Evolutionary conservation across 768 basidiomycete species (phyloP).

Genomic region (Panaeolus cyanescens): DNA sequence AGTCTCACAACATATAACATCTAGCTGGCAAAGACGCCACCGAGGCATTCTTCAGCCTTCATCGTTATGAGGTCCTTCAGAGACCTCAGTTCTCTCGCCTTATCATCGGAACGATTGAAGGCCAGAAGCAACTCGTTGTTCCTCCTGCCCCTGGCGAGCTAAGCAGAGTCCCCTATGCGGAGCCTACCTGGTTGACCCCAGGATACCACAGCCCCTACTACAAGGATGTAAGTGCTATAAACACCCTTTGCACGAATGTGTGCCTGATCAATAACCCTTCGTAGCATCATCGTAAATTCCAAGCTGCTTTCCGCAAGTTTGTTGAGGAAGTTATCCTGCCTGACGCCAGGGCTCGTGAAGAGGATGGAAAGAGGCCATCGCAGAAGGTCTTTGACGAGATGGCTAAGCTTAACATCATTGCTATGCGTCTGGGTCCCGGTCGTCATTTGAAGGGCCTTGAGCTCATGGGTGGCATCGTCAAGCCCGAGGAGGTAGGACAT

Average conservation of each 20-base stretch:
- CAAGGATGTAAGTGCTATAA: constrained; percentile 54
- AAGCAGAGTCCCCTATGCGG: constrained; percentile 86
- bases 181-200: constrained; percentile 75
- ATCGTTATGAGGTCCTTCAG: constrained; percentile 83
- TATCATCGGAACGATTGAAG: constrained; percentile 73
- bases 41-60: constrained; percentile 88
- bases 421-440: constrained; percentile 93
- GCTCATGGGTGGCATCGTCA: constrained; percentile 79
- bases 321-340: constrained; percentile 70
- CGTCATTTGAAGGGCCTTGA: constrained; percentile 76
- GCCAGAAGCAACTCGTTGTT: constrained; percentile 62
- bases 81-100: constrained; percentile 79
- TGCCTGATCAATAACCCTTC: constrained; percentile 8
- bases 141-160: constrained; percentile 61
- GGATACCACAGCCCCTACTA: constrained; percentile 82
- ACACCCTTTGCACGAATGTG: constrained; percentile 20
- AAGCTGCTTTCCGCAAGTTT: constrained; percentile 67
- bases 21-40: constrained; percentile 88
- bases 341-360: constrained; percentile 68
- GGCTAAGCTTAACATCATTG: constrained; percentile 73
- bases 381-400: constrained; percentile 78
- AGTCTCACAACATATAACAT: constrained; percentile 14
- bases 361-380: constrained; percentile 86
- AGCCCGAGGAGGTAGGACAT: constrained; percentile 68
- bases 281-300: constrained; percentile 64